phyloP scores from a whole-genome alignment of 768 basidiomycete species.

The Boletus sp. region DNA sequence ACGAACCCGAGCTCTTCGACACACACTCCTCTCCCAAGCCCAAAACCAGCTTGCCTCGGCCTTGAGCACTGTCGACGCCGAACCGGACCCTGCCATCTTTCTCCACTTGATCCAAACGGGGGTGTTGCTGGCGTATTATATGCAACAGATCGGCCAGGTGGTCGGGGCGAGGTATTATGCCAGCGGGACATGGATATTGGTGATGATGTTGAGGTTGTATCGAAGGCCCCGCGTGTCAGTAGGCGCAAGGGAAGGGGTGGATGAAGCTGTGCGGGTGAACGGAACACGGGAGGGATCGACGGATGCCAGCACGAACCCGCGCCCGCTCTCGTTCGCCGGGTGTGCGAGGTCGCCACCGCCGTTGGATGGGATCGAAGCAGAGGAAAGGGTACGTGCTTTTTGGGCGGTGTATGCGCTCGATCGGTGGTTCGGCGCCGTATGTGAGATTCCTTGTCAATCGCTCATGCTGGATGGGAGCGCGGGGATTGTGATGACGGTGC shows the following conservation, averaged over 20 bases:
- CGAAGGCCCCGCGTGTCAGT: slow-evolving; percentile 12
- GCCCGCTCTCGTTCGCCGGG: slow-evolving; percentile 9
- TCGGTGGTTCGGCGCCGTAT: slow-evolving; percentile 29
- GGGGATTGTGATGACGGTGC: slow-evolving; percentile 34
- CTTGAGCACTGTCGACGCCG: slow-evolving; percentile 38
- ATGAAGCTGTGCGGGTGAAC: slow-evolving; percentile 1
- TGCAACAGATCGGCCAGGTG: slow-evolving; percentile 55
- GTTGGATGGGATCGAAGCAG: slow-evolving; percentile 32
- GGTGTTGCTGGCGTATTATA: slow-evolving; percentile 62
- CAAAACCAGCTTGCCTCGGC: slow-evolving; percentile 45
- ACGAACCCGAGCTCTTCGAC: background rate
- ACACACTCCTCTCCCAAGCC: slow-evolving; percentile 44
- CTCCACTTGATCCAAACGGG: slow-evolving; percentile 59
- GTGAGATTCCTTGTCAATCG: slow-evolving; percentile 19
- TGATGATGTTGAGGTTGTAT: slow-evolving; percentile 46
- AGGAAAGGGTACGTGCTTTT: slow-evolving; percentile 38
- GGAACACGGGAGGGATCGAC: background rate
- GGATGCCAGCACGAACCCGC: background rate
- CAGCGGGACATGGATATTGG: slow-evolving; percentile 45
- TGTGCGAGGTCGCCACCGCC: slow-evolving; percentile 29
- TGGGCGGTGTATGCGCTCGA: slow-evolving; percentile 37
- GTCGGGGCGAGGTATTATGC: slow-evolving; percentile 60
- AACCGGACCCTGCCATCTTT: slow-evolving; percentile 36
- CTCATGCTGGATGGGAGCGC: slow-evolving; percentile 26
- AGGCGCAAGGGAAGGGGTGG: background rate